A percentile compares a stretch with the other conserved stretches of the same genome.
These are phyloP conservation scores for Castanea mollissima DNA, from an alignment of 306 rosid species.

Conservation along the genomic window DNA sequence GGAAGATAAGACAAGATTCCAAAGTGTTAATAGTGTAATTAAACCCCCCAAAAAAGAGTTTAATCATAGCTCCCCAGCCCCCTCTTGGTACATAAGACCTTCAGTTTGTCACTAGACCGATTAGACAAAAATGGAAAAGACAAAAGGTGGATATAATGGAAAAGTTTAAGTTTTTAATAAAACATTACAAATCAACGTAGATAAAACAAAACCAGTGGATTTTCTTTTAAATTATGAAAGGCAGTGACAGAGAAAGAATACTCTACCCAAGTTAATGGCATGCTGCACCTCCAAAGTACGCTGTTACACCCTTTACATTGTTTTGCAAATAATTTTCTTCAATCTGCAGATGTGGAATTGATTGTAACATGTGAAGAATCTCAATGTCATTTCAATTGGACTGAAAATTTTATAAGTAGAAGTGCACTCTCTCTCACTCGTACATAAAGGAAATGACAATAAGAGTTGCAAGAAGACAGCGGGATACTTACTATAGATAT, in stretches of 20 bases:
- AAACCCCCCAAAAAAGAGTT: no score
- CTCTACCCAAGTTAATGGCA: not conserved
- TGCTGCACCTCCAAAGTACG: slow-evolving; percentile 28
- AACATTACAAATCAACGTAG: not conserved
- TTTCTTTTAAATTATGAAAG: not conserved
- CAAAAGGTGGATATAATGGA: not conserved
- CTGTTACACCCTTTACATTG: slow-evolving; percentile 28
- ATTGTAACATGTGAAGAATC: not conserved
- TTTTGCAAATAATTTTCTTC: slow-evolving; percentile 25
- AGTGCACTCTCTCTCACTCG: not conserved
- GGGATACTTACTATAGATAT: not conserved
- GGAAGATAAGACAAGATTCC: no score
- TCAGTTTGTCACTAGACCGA: no score
- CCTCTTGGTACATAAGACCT: no score
- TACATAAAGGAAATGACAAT: not conserved
- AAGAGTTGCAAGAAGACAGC: not conserved
- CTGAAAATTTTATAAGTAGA: not conserved
- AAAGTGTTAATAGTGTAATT: no score
- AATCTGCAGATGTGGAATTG: slow-evolving; percentile 21
- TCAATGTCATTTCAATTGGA: not conserved
- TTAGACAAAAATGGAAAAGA: no score
- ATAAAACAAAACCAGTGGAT: not conserved
- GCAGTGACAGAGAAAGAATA: not conserved
- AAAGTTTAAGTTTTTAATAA: not conserved
- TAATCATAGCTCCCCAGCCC: no score